Base-by-base conservation (phyloP, 768 basidiomycete species). In the Suillus plorans region DNA sequence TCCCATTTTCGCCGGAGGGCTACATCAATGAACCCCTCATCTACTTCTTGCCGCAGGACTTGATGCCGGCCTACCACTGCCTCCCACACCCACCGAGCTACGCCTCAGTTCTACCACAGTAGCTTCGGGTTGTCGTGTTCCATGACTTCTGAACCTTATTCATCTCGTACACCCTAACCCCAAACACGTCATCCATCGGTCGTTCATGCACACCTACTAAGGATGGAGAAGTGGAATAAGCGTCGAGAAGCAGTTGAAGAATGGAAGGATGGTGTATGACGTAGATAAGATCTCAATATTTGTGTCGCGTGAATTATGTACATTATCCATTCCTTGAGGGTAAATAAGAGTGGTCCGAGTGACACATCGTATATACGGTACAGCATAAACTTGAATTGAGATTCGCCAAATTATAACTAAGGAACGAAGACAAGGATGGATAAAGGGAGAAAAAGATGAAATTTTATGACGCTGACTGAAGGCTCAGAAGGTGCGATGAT, bases 301-400 rank as follows among this genome's bases (percentile, higher is more conserved):
- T 41, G 18, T 42, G 25, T 42, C 58, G 18, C 58, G 45, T 62
- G 50, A 63, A 64, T 60, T 74, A 74, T 72, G 67, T 69, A 77
- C 72, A 68, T 61, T 67, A 69, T 73, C 69, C 71, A 64, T 70
- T 72, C 65, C 74, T 62, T 69, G 71, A 59, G 69, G 68, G 69
- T 69, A 71, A 67, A 63, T 60, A 64, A 25, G 60, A 57, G 25
- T 59, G 25, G 66, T 69, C 68, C 68, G 60, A 31, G 60, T 60
- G 68, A 68, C 52, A 65, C 68, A 56, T 77, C 22, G 28, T 53
- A 34, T 53, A 53, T 53, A 77, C 64, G 67, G 64, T 76, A 76
- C 75, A 76, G 41, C 68, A 70, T 69, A 68, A 66, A 28, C n/a
- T 59, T 63, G 59, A 56, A 62, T 41, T 56, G 63, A 70, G 63